Evolutionary conservation across 345 rosid species (phyloP).

Genomic region (Eucalyptus regnans): DNA sequence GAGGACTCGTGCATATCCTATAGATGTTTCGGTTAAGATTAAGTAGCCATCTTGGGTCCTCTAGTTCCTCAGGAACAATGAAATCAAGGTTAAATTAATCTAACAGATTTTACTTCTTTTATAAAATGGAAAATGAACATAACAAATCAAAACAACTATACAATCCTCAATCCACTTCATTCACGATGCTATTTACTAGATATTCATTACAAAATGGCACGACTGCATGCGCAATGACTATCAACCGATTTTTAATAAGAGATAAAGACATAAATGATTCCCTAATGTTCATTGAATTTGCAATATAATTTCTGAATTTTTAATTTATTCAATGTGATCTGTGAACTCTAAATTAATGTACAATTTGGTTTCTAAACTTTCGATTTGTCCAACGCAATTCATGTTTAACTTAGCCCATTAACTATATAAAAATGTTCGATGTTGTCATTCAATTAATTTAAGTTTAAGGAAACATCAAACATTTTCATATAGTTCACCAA

Average conservation of each 20-base stretch:
- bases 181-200: neutral
- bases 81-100: neutral
- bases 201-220: neutral
- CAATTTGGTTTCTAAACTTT: accelerated
- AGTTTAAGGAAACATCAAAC: too few species aligned
- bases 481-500: too few species aligned
- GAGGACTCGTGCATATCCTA: neutral
- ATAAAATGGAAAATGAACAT: neutral
- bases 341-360: too few species aligned
- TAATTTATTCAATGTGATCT: too few species aligned
- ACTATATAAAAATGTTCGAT: too few species aligned
- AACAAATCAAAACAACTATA: neutral
- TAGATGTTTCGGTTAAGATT: neutral
- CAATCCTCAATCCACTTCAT: neutral
- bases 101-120: neutral
- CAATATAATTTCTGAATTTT: too few species aligned
- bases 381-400: too few species aligned
- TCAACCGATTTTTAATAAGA: neutral
- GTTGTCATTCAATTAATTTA: too few species aligned
- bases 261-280: too few species aligned
- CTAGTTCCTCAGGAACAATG: neutral
- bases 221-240: accelerated
- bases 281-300: too few species aligned
- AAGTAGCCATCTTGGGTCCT: neutral
- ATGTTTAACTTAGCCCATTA: too few species aligned